phyloP scores from a whole-genome alignment of 305 asterid species.

The Fraxinus dipetala region DNA sequence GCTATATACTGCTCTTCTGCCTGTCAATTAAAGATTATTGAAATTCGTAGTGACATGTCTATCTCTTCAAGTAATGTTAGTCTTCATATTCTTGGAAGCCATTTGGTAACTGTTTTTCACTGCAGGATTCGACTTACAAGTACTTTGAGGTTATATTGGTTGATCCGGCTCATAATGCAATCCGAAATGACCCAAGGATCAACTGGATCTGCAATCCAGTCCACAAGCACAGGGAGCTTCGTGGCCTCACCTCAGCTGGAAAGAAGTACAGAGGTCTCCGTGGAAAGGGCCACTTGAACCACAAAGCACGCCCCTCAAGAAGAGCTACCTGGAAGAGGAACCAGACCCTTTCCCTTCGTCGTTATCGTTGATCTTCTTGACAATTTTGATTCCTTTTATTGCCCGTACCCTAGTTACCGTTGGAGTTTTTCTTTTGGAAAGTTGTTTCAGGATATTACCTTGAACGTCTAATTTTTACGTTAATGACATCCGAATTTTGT shows the following conservation, averaged over 20 bases:
- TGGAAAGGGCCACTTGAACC: slow-evolving; percentile 36
- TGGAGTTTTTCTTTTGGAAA: background rate
- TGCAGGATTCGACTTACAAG: slow-evolving; percentile 41
- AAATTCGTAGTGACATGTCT: background rate
- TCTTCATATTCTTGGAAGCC: background rate
- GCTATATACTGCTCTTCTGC: background rate
- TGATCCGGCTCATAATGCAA: slow-evolving; percentile 32
- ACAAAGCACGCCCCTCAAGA: slow-evolving; percentile 38
- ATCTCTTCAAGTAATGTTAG: background rate
- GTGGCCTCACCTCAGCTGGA: slow-evolving; percentile 38
- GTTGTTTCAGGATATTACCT: background rate
- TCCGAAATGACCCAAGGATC: slow-evolving; percentile 36
- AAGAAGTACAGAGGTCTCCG: slow-evolving; percentile 41
- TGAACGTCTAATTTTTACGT: background rate
- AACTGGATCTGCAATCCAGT: slow-evolving; percentile 39
- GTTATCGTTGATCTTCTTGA: slow-evolving; percentile 29
- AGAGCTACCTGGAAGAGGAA: slow-evolving; percentile 43
- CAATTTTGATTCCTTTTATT: background rate
- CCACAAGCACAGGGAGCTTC: slow-evolving; percentile 38
- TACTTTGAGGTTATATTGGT: slow-evolving; percentile 36
- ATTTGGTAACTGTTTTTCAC: background rate
- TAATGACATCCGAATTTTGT: background rate
- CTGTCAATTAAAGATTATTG: background rate
- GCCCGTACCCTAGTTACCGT: background rate
- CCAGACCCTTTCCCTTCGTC: slow-evolving; percentile 35